Evolutionary conservation across 306 rosid species (phyloP).

Genomic region (Vigna radiata): DNA sequence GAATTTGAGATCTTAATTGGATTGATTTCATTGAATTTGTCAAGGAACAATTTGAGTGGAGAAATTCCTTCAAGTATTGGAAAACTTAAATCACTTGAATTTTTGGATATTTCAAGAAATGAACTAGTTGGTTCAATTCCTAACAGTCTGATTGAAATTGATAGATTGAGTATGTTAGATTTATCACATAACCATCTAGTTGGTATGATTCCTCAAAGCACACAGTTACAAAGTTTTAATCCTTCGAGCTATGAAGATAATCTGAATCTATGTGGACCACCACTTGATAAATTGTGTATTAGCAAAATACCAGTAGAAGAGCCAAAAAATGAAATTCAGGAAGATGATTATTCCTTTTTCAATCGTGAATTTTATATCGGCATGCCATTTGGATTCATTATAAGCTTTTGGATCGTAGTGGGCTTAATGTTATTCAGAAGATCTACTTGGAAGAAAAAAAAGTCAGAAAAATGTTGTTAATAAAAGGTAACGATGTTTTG

Average conservation of each 20-base stretch:
- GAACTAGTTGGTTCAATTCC: constrained; percentile 9
- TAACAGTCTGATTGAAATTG: constrained; percentile 1
- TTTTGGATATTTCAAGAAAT: constrained; percentile 40
- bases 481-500: too few species aligned
- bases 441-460: background rate
- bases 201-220: constrained; percentile 4
- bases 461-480: background rate
- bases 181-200: constrained; percentile 20
- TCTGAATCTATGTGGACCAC: constrained; percentile 35
- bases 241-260: constrained; percentile 21
- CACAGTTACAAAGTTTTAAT: too few species aligned
- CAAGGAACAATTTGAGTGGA: constrained; percentile 27
- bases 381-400: constrained; percentile 9
- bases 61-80: constrained; percentile 33
- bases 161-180: background rate
- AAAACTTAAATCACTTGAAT: background rate
- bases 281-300: background rate
- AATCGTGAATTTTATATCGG: background rate
- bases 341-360: background rate
- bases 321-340: background rate
- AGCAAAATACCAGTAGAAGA: background rate
- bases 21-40: constrained; percentile 37
- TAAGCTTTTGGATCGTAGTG: background rate
- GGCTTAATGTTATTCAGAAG: background rate
- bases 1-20: constrained; percentile 1